Conservation (phyloP, 2,329 filamentous ascomycete genomes). For the Stagonosporopsis cucurbitacearum region DNA sequence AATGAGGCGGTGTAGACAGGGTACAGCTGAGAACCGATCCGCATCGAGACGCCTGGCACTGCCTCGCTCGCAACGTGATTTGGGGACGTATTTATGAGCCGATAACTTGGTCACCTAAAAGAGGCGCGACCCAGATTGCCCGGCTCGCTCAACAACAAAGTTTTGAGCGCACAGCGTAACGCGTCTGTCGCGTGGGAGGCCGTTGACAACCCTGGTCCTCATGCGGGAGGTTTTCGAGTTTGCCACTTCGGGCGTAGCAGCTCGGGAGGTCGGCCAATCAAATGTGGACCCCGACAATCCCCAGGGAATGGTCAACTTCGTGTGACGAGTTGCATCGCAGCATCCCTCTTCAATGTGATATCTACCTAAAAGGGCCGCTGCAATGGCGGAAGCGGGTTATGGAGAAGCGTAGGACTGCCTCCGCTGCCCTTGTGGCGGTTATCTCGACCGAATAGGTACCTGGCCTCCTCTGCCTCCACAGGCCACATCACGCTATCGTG, state of each 20-base stretch:
- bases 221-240: conserved; percentile 14
- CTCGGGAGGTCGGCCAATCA: conserved; percentile 26
- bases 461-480: conserved; percentile 4
- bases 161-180: conserved; percentile 12
- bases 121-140: conserved; percentile 25
- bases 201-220: conserved; percentile 15
- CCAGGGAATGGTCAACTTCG: conserved; percentile 18
- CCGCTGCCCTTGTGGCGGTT: conserved; percentile 24
- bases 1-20: conserved; percentile 33
- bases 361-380: conserved; percentile 16
- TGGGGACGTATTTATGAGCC: conserved; percentile 33
- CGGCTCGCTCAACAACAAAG: conserved; percentile 16
- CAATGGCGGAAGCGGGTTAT: conserved; percentile 22
- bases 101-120: conserved; percentile 22
- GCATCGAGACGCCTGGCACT: conserved; percentile 29
- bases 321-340: conserved; percentile 31
- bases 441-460: conserved; percentile 17
- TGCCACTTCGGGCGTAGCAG: conserved; percentile 28
- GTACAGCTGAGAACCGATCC: conserved; percentile 20
- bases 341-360: conserved; percentile 25
- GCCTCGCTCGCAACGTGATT: conserved; percentile 33
- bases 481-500: conserved; percentile 12
- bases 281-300: conserved; percentile 12
- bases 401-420: conserved; percentile 17
- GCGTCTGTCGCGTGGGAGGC: conserved; percentile 32